Evolutionary conservation across 139 green algal genomes (phyloP).

Genomic region (Chlorella vulgaris): DNA sequence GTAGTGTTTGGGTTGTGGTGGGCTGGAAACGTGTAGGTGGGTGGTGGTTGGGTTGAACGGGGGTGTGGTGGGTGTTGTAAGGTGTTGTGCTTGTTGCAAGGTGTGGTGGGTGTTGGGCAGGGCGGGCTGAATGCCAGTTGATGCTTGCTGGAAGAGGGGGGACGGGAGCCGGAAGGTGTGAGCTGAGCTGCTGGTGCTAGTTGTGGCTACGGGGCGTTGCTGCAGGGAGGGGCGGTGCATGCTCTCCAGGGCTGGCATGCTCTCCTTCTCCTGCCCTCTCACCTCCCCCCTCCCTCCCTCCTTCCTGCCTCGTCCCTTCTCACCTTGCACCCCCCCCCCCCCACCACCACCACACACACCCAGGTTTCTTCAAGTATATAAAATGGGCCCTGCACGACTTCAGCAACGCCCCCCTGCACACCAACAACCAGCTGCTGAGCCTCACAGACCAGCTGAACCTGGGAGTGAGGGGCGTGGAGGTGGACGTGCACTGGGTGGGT

Average conservation of each 20-base stretch:
- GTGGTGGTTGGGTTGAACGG: too few relatives aligned
- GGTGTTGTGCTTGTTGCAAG: too few relatives aligned
- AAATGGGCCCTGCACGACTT: slow-evolving; percentile 38
- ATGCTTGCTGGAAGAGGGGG: not conserved
- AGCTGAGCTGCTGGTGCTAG: too few relatives aligned
- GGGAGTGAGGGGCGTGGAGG: slow-evolving; percentile 73
- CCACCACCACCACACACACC: not conserved
- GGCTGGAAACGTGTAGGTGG: too few relatives aligned
- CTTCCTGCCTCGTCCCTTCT: not conserved
- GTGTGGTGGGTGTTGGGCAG: too few relatives aligned
- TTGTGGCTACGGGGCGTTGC: too few relatives aligned
- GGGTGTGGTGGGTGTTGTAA: too few relatives aligned
- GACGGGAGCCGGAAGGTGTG: too few relatives aligned
- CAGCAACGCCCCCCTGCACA: slow-evolving; percentile 47
- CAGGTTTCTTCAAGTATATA: slow-evolving; percentile 64
- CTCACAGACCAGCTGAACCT: slow-evolving; percentile 80
- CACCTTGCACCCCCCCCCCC: not conserved
- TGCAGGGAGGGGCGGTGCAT: too few relatives aligned
- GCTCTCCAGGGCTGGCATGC: too few relatives aligned
- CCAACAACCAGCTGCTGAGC: slow-evolving; percentile 76
- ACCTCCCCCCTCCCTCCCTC: too few relatives aligned
- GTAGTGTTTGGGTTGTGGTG: not conserved
- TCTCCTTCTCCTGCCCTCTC: too few relatives aligned
- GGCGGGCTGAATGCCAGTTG: not conserved
- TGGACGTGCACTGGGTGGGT: slow-evolving; percentile 83